phyloP scores from a whole-genome alignment of 306 rosid genomes.

The Trifolium repens region DNA sequence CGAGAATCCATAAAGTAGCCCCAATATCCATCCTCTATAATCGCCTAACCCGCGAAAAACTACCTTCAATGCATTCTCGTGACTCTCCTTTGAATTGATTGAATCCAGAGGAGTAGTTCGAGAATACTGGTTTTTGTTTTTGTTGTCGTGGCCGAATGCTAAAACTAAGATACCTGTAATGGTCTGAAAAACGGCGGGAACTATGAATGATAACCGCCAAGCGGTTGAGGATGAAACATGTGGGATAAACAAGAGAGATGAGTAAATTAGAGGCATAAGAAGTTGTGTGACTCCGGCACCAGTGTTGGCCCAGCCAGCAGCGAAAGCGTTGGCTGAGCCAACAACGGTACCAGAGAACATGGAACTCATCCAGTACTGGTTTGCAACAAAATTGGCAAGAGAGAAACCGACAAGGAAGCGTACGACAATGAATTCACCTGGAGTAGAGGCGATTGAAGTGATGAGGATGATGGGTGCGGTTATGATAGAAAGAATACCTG shows the following conservation, averaged over 20 bases:
- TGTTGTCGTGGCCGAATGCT: constrained; percentile 53
- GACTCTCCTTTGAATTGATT: constrained; percentile 8
- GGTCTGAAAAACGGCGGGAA: constrained; percentile 54
- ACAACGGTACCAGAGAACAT: constrained; percentile 60
- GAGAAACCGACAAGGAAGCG: constrained; percentile 64
- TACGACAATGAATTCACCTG: constrained; percentile 47
- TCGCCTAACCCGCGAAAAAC: constrained; percentile 43
- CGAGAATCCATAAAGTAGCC: constrained; percentile 45
- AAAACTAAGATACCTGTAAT: constrained; percentile 52
- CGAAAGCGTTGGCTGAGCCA: constrained; percentile 63
- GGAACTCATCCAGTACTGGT: constrained; percentile 72
- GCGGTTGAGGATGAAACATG: constrained; percentile 50
- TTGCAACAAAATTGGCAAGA: constrained; percentile 63
- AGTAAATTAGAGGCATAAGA: constrained; percentile 60
- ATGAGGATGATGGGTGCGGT: constrained; percentile 59
- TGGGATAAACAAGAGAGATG: constrained; percentile 39
- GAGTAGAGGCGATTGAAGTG: constrained; percentile 48
- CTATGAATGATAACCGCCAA: constrained; percentile 53
- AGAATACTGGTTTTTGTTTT: not conserved
- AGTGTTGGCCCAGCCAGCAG: constrained; percentile 70
- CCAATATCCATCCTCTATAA: constrained; percentile 68
- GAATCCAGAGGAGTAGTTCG: not conserved
- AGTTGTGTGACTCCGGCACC: constrained; percentile 65
- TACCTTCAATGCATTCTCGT: not conserved
- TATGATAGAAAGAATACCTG: constrained; percentile 62